These are phyloP conservation scores for Tetradesmus obliquus DNA, from an alignment of 139 green algal species.

Conservation along the genomic window DNA sequence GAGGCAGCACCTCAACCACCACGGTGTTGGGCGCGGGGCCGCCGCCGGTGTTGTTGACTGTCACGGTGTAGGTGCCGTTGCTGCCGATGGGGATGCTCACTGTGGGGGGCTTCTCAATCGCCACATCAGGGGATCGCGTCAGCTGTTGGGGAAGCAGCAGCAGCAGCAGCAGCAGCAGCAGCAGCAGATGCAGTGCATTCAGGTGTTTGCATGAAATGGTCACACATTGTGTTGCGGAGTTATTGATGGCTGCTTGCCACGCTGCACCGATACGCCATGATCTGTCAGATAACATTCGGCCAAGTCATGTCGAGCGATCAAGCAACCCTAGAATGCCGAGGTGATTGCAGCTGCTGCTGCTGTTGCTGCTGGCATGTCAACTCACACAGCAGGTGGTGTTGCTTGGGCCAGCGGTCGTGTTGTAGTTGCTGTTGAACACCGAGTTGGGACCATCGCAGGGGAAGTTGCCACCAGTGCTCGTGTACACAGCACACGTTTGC, in stretches of 20 bases:
- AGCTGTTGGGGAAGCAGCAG: background rate
- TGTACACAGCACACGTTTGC: background rate
- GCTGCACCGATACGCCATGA: too few relatives aligned
- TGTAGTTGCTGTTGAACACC: background rate
- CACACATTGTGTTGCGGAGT: too few relatives aligned
- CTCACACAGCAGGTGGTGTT: background rate
- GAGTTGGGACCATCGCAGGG: background rate
- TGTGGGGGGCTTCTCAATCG: background rate
- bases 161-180: background rate
- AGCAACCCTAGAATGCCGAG: too few relatives aligned
- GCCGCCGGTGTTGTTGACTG: background rate
- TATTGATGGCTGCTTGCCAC: too few relatives aligned
- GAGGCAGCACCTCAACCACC: too few relatives aligned
- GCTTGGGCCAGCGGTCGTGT: background rate
- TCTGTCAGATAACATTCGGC: too few relatives aligned
- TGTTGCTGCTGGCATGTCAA: too few relatives aligned
- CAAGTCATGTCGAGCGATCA: too few relatives aligned
- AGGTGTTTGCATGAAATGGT: too few relatives aligned
- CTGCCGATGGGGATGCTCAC: background rate
- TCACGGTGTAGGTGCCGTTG: background rate
- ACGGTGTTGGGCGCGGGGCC: too few relatives aligned
- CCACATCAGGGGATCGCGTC: background rate
- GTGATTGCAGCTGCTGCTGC: too few relatives aligned
- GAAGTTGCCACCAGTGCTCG: background rate
- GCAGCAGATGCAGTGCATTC: background rate